A percentile compares a stretch with the other conserved stretches of the same genome.
Evolutionary conservation across 495 filamentous ascomycete genomes (phyloP).

Genomic region (Podospora conica): DNA sequence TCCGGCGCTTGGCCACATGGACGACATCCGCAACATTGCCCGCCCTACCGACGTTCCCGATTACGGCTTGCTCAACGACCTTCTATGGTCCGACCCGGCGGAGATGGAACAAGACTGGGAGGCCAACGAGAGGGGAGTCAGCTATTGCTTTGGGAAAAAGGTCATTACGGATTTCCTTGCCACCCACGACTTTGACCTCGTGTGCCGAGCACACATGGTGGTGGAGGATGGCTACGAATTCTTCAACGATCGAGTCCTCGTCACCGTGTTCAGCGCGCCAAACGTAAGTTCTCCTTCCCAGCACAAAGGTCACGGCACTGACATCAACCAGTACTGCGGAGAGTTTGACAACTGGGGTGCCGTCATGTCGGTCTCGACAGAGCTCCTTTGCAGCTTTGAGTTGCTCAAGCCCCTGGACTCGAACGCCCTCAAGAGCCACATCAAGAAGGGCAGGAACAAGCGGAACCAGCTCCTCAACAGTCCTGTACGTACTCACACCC

Average conservation of each 20-base stretch:
- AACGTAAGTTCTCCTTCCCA: conserved; percentile 58
- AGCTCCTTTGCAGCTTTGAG: conserved; percentile 95
- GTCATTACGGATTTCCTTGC: conserved; percentile 96
- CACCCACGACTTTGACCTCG: conserved; percentile 92
- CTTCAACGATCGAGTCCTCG: conserved; percentile 89
- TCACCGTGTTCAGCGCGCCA: conserved; percentile 96
- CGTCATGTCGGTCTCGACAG: conserved; percentile 93
- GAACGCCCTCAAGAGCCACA: conserved; percentile 95
- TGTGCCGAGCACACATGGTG: conserved; percentile 98
- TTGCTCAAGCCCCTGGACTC: conserved; percentile 94
- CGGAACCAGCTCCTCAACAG: conserved; percentile 85
- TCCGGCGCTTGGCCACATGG: conserved; percentile 89
- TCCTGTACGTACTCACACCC: conserved; percentile 57
- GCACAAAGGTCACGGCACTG: neutral
- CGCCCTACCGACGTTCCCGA: conserved; percentile 96
- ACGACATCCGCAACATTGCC: conserved; percentile 94
- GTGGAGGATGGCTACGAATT: conserved; percentile 99
- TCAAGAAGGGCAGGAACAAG: conserved; percentile 95
- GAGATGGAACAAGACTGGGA: conserved; percentile 99
- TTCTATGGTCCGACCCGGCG: conserved; percentile 96
- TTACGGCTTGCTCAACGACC: conserved; percentile 91
- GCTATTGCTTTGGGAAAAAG: conserved; percentile 98
- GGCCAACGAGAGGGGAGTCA: conserved; percentile 92
- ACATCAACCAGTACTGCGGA: conserved; percentile 72
- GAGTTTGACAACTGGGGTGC: conserved; percentile 99